A percentile compares a stretch with the other conserved stretches of the same genome.
Evolutionary conservation across 2,329 filamentous ascomycete genomes (phyloP).

Genomic region (Aspergillus jensenii): DNA sequence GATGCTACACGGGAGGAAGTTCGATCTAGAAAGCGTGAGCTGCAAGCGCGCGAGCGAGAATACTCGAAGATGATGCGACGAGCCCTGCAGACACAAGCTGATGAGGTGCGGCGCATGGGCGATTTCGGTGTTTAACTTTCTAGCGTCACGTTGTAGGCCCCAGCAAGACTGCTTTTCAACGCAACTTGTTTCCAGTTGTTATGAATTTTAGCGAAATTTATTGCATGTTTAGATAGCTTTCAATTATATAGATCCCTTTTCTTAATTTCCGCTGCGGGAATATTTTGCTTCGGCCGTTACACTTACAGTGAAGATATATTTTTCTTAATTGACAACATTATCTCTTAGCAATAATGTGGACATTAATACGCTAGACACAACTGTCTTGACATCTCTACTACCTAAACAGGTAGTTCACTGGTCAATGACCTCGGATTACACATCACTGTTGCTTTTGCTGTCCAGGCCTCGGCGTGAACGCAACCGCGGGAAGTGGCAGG

Average conservation of each 20-base stretch:
- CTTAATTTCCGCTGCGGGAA: neutral
- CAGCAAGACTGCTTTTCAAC: too few species aligned
- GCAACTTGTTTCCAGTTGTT: neutral
- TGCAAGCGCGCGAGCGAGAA: conserved; percentile 43
- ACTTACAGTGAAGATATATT: neutral
- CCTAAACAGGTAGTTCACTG: too few species aligned
- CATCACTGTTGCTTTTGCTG: too few species aligned
- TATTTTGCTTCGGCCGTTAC: neutral
- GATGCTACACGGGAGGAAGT: conserved; percentile 28
- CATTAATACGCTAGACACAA: too few species aligned
- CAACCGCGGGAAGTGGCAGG: too few species aligned
- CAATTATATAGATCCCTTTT: neutral
- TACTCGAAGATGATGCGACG: conserved; percentile 72
- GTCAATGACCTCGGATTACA: too few species aligned
- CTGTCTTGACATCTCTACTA: too few species aligned
- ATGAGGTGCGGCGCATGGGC: conserved; percentile 73
- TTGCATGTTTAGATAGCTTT: conserved; percentile 5
- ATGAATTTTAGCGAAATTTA: neutral
- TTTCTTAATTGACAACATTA: too few species aligned
- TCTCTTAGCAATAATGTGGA: too few species aligned
- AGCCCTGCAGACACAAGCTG: conserved; percentile 73
- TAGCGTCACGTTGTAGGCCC: too few species aligned
- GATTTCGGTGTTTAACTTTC: conserved; percentile 15
- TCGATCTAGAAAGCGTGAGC: conserved; percentile 31
- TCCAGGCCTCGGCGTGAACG: too few species aligned